Evolutionary conservation across 148 eudicot genomes (phyloP).

Genomic region (Amaranthus palmeri): DNA sequence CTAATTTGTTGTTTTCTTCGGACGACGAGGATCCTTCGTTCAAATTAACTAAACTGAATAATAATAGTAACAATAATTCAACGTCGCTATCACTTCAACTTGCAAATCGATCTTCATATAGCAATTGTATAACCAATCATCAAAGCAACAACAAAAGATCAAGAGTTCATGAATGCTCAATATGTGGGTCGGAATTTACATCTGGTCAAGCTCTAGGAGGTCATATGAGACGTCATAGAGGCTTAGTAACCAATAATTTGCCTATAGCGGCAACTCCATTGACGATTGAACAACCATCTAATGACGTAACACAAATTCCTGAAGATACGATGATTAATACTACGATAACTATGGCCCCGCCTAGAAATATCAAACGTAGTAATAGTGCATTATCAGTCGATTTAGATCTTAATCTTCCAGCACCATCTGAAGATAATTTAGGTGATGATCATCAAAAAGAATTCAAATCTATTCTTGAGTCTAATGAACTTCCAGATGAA

Average conservation of each 20-base stretch:
- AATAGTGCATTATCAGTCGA: slow-evolving; percentile 22
- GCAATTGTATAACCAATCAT: not conserved
- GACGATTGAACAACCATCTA: no score
- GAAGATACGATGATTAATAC: not conserved
- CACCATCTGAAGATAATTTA: slow-evolving; percentile 24
- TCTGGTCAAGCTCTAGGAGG: slow-evolving; percentile 48
- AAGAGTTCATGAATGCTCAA: slow-evolving; percentile 37
- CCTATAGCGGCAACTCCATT: no score
- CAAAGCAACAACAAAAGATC: slow-evolving; percentile 12
- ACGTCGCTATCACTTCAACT: slow-evolving; percentile 31
- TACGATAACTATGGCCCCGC: not conserved
- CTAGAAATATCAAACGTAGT: not conserved
- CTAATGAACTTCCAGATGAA: slow-evolving; percentile 27
- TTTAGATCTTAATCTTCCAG: slow-evolving; percentile 44
- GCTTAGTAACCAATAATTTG: not conserved
- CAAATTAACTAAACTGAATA: not conserved
- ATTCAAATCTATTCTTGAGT: slow-evolving; percentile 15
- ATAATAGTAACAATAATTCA: not conserved
- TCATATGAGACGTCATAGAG: slow-evolving; percentile 46
- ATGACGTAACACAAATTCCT: not conserved
- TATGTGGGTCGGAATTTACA: slow-evolving; percentile 40
- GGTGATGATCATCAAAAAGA: slow-evolving; percentile 12
- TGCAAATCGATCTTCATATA: slow-evolving; percentile 19
- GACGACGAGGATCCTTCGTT: slow-evolving; percentile 28
- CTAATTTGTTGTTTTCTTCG: slow-evolving; percentile 17